These are phyloP conservation scores for Warburgia ugandensis DNA, from an alignment of 164 flowering plant genomes.

Conservation along the genomic window DNA sequence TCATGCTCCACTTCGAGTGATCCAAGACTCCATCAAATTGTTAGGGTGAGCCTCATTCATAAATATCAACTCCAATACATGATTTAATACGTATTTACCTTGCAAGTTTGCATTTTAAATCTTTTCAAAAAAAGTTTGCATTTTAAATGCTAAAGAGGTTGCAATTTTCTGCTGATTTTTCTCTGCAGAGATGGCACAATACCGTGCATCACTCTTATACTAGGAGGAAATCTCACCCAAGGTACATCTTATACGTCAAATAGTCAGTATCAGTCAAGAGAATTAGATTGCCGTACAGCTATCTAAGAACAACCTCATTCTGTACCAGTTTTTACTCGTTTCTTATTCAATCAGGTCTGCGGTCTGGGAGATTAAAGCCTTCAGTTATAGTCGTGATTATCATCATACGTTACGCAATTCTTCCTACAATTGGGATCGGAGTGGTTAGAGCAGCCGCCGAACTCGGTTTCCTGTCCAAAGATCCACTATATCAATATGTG, in stretches of 20 bases:
- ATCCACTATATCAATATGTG: constrained; percentile 63
- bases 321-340: not conserved
- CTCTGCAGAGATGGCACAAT: constrained; percentile 71
- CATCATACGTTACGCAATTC: constrained; percentile 43
- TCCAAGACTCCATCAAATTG: constrained; percentile 61
- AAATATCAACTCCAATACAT: too few relatives aligned
- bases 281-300: not conserved
- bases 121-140: not conserved
- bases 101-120: not conserved
- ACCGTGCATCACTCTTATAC: constrained; percentile 84
- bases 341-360: constrained; percentile 32
- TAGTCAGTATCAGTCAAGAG: not conserved
- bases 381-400: constrained; percentile 38
- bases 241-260: constrained; percentile 40
- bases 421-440: constrained; percentile 55
- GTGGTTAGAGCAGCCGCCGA: constrained; percentile 45
- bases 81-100: too few relatives aligned
- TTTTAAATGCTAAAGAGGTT: not conserved
- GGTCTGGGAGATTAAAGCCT: constrained; percentile 31
- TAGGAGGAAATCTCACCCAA: constrained; percentile 86
- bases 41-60: constrained; percentile 87
- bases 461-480: constrained; percentile 56
- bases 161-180: not conserved
- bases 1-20: constrained; percentile 67
- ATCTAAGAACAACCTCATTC: too few relatives aligned